phyloP scores from a whole-genome alignment of 2,329 filamentous ascomycete genomes.

The Ophiostoma novo-ulmi region DNA sequence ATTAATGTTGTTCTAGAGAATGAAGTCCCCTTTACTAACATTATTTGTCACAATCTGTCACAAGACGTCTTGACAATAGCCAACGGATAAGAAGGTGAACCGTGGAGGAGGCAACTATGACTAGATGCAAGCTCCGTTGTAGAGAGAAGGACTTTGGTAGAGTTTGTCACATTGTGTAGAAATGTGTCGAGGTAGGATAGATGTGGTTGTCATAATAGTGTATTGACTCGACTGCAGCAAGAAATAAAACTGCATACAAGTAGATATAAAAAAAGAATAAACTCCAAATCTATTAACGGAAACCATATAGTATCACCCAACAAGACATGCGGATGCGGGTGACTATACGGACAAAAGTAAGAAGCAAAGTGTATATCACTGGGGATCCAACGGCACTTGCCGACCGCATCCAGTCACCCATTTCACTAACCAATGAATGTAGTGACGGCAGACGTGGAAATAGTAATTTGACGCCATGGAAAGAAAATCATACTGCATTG shows the following conservation, averaged over 20 bases:
- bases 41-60: not conserved
- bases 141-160: not conserved
- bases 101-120: not conserved
- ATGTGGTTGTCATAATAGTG: not conserved
- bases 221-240: not conserved
- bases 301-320: not conserved
- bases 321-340: not conserved
- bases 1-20: not conserved
- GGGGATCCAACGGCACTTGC: conserved; percentile 1
- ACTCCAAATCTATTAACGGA: conserved; percentile 9
- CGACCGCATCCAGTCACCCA: conserved; percentile 7
- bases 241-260: not conserved
- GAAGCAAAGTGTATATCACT: not conserved
- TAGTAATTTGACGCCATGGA: not conserved
- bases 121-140: not conserved
- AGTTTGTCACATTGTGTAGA: not conserved
- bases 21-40: not conserved
- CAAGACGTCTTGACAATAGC: not conserved
- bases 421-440: not conserved
- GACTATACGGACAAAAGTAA: not conserved
- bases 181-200: not conserved
- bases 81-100: not conserved
- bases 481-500: conserved; percentile 16
- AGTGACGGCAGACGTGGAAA: not conserved
- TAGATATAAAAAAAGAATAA: not conserved